A percentile compares a stretch with the other conserved stretches of the same genome.
phyloP scores from a whole-genome alignment of 2,329 filamentous ascomycete species.

The Grosmannia huntii region DNA sequence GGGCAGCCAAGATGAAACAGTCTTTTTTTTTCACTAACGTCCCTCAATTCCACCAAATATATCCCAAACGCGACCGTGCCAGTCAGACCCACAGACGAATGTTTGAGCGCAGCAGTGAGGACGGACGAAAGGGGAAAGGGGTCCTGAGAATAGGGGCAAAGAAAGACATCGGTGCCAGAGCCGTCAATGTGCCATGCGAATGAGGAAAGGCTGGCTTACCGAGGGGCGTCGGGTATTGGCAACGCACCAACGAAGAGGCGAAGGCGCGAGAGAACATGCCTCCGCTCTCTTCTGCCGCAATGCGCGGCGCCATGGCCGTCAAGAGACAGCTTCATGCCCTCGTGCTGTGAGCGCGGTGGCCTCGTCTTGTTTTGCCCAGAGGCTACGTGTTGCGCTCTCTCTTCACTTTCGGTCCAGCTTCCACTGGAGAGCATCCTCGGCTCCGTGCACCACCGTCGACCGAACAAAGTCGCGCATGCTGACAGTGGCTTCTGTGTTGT shows the following conservation, averaged over 20 bases:
- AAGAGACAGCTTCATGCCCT: background rate
- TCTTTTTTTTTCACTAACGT: background rate
- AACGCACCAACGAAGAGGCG: background rate
- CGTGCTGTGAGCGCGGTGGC: background rate
- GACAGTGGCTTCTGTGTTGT: slow-evolving; percentile 24
- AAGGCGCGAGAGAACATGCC: background rate
- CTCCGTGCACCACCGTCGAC: slow-evolving; percentile 43
- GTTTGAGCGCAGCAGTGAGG: slow-evolving; percentile 6
- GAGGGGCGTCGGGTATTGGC: background rate
- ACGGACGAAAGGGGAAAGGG: background rate
- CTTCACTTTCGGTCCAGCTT: slow-evolving; percentile 20
- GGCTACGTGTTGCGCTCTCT: background rate
- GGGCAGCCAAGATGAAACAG: slow-evolving; percentile 1
- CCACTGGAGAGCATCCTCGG: slow-evolving; percentile 43
- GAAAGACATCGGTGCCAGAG: background rate
- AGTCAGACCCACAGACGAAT: slow-evolving; percentile 4
- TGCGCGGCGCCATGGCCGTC: background rate
- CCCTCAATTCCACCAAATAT: background rate
- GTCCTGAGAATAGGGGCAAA: background rate
- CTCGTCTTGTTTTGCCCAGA: background rate
- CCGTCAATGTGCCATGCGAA: background rate
- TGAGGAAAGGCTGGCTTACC: background rate
- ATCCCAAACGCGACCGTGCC: slow-evolving; percentile 10
- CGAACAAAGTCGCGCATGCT: slow-evolving; percentile 49
- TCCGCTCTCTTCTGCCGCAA: background rate